Evolutionary conservation across 116 monocot species (phyloP).

Genomic region (Dioscorea cayenensis): DNA sequence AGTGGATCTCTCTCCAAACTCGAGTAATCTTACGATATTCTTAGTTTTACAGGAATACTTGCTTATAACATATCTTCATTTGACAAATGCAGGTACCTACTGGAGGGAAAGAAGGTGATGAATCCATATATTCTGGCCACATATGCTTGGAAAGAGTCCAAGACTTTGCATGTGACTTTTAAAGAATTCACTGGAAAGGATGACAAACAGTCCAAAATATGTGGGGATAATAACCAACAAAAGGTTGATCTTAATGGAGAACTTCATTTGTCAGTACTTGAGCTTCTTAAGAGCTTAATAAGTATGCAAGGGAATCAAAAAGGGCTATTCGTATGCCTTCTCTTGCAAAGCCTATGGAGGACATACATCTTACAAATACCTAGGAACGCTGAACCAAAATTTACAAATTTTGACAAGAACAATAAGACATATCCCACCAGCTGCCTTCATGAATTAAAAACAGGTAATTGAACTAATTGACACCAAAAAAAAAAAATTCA

Average conservation of each 20-base stretch:
- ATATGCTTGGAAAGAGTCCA: constrained; percentile 25
- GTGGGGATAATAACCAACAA: not conserved
- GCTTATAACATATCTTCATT: not conserved
- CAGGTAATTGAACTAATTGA: constrained; percentile 9
- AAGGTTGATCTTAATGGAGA: constrained; percentile 19
- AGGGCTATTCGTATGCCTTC: constrained; percentile 14
- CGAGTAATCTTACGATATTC: not conserved
- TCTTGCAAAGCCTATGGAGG: constrained; percentile 32
- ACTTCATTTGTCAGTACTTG: constrained; percentile 22
- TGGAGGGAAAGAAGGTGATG: constrained; percentile 39
- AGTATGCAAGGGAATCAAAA: constrained; percentile 21
- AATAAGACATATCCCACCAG: constrained; percentile 9
- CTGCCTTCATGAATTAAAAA: constrained; percentile 16
- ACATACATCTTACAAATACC: constrained; percentile 34
- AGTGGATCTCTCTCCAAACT: not conserved
- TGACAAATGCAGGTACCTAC: constrained; percentile 21
- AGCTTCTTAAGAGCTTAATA: constrained; percentile 16
- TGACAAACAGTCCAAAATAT: not conserved
- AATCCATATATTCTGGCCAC: constrained; percentile 25
- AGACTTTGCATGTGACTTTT: constrained; percentile 27
- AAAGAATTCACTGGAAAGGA: constrained; percentile 4
- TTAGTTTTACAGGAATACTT: not conserved
- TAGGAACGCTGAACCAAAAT: not conserved
- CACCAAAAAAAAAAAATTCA: not conserved
- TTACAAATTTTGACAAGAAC: not conserved